phyloP scores from a whole-genome alignment of 2,329 filamentous ascomycete genomes.

The Phyllosticta capitalensis region DNA sequence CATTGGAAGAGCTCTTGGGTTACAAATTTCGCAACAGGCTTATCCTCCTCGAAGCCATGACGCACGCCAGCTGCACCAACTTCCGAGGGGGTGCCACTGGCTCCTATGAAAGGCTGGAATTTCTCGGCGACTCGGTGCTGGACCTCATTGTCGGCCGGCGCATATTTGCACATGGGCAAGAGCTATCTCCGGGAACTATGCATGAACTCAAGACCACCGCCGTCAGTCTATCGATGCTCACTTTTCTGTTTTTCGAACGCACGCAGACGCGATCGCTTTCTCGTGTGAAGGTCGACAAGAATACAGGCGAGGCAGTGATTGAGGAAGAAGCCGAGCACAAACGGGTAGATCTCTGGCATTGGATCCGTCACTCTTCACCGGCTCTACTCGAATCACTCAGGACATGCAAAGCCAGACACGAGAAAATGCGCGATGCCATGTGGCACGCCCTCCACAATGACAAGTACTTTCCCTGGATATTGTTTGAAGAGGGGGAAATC shows the following conservation, averaged over 20 bases:
- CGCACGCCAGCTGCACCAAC: constrained; percentile 56
- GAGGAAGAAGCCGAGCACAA: constrained; percentile 3
- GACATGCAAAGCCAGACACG: constrained; percentile 32
- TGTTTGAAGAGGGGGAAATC: constrained; percentile 39
- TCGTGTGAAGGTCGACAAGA: background rate
- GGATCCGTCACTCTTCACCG: constrained; percentile 51
- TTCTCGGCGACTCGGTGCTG: constrained; percentile 76
- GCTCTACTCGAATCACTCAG: constrained; percentile 40
- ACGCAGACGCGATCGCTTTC: constrained; percentile 18
- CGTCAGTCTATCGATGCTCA: constrained; percentile 72
- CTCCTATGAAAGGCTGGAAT: constrained; percentile 71
- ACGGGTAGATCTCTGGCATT: constrained; percentile 53
- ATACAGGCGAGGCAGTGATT: background rate
- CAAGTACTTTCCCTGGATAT: constrained; percentile 74
- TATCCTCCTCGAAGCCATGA: constrained; percentile 69
- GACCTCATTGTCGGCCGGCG: constrained; percentile 62
- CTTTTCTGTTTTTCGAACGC: constrained; percentile 61
- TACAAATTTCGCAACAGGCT: constrained; percentile 59
- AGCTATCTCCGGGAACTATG: constrained; percentile 49
- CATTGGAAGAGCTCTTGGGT: constrained; percentile 57
- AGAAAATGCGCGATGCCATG: constrained; percentile 41
- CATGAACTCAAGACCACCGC: constrained; percentile 66
- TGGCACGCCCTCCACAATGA: constrained; percentile 40
- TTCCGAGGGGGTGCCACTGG: constrained; percentile 36
- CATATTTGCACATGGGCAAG: constrained; percentile 41